Conservation (phyloP, 805 yeast species). For the Priceomyces medius region DNA sequence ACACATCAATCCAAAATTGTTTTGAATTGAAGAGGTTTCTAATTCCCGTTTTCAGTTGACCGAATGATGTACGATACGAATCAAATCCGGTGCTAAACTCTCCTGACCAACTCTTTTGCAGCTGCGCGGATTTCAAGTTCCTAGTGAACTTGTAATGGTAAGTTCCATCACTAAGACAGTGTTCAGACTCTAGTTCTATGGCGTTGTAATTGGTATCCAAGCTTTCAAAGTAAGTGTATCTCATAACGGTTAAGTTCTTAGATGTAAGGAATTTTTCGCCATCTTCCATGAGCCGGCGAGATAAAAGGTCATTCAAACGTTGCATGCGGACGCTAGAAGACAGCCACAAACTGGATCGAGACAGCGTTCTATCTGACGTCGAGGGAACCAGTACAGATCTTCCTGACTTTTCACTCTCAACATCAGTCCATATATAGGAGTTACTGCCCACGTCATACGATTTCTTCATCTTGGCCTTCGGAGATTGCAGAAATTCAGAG, state of each 20-base stretch:
- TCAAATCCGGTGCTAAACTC: not conserved
- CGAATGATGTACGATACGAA: not conserved
- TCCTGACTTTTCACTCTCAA: not conserved
- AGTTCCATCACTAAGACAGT: not conserved
- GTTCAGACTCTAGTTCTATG: not conserved
- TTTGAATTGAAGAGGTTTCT: conserved; percentile 14
- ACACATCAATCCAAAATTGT: conserved; percentile 30
- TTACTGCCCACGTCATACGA: not conserved
- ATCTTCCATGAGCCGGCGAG: not conserved
- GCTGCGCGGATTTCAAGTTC: not conserved
- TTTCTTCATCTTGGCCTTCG: not conserved
- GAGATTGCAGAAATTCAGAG: not conserved
- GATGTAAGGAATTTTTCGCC: not conserved
- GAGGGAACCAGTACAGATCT: not conserved
- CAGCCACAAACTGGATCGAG: not conserved
- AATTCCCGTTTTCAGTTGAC: conserved; percentile 2
- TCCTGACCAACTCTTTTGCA: not conserved
- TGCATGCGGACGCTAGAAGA: not conserved
- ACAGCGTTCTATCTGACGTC: not conserved
- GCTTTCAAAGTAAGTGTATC: conserved; percentile 8
- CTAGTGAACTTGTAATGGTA: not conserved
- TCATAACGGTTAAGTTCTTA: conserved; percentile 1
- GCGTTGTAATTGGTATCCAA: not conserved
- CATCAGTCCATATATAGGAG: not conserved
- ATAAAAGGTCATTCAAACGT: not conserved